phyloP scores from a whole-genome alignment of 1,284 basidiomycete species.

The Boletus nobilissimus region DNA sequence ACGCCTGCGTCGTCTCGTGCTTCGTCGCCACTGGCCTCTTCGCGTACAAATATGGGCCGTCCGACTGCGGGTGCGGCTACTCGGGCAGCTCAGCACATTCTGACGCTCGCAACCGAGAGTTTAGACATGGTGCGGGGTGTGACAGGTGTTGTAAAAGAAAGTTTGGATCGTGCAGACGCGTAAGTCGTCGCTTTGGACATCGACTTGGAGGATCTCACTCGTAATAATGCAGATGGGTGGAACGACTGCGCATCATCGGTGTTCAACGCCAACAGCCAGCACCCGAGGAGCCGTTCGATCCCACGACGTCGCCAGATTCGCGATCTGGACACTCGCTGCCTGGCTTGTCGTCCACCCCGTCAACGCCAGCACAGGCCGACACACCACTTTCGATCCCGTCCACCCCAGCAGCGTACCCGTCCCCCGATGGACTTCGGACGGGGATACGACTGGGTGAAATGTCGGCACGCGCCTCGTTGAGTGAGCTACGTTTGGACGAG shows the following conservation, averaged over 20 bases:
- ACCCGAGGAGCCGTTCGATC: conserved; percentile 32
- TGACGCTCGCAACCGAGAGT: conserved; percentile 89
- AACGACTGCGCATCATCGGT: conserved; percentile 78
- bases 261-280: conserved; percentile 62
- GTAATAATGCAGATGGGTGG: conserved; percentile 72
- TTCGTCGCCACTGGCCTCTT: conserved; percentile 42
- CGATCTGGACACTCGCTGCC: conserved; percentile 38
- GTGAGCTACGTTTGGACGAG: conserved; percentile 44
- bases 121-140: conserved; percentile 91
- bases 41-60: conserved; percentile 40
- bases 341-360: conserved; percentile 44
- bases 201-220: conserved; percentile 11
- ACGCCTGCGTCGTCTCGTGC: conserved; percentile 47
- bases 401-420: conserved; percentile 40
- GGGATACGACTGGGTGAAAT: conserved; percentile 43
- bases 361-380: conserved; percentile 43
- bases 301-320: conserved; percentile 9
- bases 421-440: conserved; percentile 39
- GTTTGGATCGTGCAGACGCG: conserved; percentile 87
- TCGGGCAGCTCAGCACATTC: conserved; percentile 81
- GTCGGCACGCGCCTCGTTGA: conserved; percentile 44
- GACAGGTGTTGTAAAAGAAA: conserved; percentile 87
- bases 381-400: conserved; percentile 45
- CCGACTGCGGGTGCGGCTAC: conserved; percentile 67
- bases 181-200: conserved; percentile 55